phyloP scores from a whole-genome alignment of 228 moss, liverwort and hornwort species.

The Sphagnum fallax region DNA sequence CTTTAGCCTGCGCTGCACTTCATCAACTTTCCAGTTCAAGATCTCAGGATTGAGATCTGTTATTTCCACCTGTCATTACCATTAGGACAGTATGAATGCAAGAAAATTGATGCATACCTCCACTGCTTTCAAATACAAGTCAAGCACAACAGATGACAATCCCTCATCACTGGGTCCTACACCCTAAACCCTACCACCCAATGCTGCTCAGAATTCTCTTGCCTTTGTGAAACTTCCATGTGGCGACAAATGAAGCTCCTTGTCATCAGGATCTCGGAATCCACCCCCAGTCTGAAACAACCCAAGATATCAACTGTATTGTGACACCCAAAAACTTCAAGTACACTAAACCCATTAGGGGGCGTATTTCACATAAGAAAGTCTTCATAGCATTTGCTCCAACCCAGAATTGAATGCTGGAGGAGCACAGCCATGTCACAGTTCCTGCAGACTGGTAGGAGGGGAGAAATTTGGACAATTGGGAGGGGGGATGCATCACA shows the following conservation, averaged over 20 bases:
- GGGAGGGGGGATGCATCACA: background rate
- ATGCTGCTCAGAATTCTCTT: background rate
- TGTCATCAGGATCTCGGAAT: constrained; percentile 33
- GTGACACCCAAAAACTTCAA: background rate
- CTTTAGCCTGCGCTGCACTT: constrained; percentile 59
- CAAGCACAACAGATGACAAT: too few relatives aligned
- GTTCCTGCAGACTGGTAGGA: too few relatives aligned
- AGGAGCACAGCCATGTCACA: too few relatives aligned
- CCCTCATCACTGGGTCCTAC: background rate
- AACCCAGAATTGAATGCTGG: too few relatives aligned
- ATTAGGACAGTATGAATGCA: background rate
- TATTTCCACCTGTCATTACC: constrained; percentile 56
- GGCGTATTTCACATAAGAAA: background rate
- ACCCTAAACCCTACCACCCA: background rate
- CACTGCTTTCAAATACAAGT: too few relatives aligned
- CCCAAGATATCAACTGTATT: background rate
- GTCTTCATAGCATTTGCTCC: too few relatives aligned
- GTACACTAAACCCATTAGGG: background rate
- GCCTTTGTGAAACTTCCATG: constrained; percentile 73
- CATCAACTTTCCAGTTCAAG: constrained; percentile 52
- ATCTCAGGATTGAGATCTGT: constrained; percentile 42
- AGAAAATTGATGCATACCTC: too few relatives aligned
- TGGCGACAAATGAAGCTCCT: constrained; percentile 56
- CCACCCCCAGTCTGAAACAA: constrained; percentile 29
- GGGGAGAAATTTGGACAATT: too few relatives aligned